Base-by-base conservation (phyloP, 352 stramenopile genomes). In the Globisporangium viniferum region DNA sequence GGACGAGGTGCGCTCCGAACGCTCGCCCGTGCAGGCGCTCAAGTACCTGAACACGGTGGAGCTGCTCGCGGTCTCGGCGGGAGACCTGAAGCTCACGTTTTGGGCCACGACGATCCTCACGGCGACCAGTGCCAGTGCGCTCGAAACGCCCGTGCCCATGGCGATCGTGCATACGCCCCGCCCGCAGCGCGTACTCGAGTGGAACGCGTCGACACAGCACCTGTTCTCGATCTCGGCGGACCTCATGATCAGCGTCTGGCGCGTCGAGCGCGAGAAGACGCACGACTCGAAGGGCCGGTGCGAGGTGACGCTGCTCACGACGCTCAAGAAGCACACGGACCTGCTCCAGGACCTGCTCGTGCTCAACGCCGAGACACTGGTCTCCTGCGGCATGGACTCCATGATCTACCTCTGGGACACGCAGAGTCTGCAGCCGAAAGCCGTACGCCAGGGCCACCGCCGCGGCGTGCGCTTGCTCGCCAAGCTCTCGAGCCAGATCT, bases 31-130 rank as follows among this genome's bases (percentile, higher is more conserved):
- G 2, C 86, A 94, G 67, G 83, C 73, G 10, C 60, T 94, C 12
- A 91, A 91, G 67, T 91, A 89, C 64, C 60, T 94, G n/a, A 76
- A 67, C 18, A 66, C 63, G 0, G 59, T 89, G 4, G 84, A 94
- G 56, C 48, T 94, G 12, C 69, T 94, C 8, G 84, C 75, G n/a
- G 79, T 92, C 9, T 92, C 86, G 1, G 86, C 76, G 8, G 86
- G 84, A 0, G 86, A 94, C 51, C 66, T 94, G 18, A 94, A 92
- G 60, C 76, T 94, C 62, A 92, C 84, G 31, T 92, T 94, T 62
- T 94, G 86, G 86, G 67, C 81, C 2, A 76, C 82, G 1, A 79
- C 74, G 18, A 74, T 92, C 27, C 63, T 94, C n/a, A 92, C 81
- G 2, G 79, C 82, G 0, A 79, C 70, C 29, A 92, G 84, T 53